phyloP scores from a whole-genome alignment of 208 protist genomes.

The Trypanosoma caninum region DNA sequence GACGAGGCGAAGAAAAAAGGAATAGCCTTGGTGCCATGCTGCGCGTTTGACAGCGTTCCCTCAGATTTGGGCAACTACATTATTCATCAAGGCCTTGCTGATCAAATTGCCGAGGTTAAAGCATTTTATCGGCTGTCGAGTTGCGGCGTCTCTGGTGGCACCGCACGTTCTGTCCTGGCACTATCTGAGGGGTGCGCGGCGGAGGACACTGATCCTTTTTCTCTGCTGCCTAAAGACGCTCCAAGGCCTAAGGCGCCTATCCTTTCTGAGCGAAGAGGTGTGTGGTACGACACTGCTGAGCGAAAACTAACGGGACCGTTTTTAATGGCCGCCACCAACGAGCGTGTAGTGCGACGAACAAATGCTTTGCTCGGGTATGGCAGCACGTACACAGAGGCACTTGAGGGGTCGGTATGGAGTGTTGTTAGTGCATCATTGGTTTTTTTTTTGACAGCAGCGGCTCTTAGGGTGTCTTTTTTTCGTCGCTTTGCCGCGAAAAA shows the following conservation, averaged over 20 bases:
- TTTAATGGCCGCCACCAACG: conserved; percentile 63
- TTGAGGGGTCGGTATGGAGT: conserved; percentile 32
- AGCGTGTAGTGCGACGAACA: conserved; percentile 77
- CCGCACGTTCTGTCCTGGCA: conserved; percentile 43
- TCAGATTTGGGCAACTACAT: conserved; percentile 85
- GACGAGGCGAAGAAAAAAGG: conserved; percentile 52
- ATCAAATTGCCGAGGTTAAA: conserved; percentile 42
- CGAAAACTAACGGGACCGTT: conserved; percentile 50
- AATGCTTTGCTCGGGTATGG: conserved; percentile 61
- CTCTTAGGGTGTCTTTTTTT: conserved; percentile 37
- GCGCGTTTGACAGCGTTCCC: conserved; percentile 89
- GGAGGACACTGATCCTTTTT: conserved; percentile 39
- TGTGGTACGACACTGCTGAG: conserved; percentile 56
- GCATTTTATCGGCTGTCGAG: conserved; percentile 33
- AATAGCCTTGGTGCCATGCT: conserved; percentile 70
- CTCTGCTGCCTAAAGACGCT: conserved; percentile 34
- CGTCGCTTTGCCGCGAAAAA: conserved; percentile 33
- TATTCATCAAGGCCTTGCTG: conserved; percentile 41
- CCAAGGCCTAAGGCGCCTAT: conserved; percentile 28
- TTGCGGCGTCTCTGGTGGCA: conserved; percentile 60
- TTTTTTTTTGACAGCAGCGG: conserved; percentile 19
- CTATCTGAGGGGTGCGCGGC: conserved; percentile 25
- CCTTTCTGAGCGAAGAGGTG: conserved; percentile 30
- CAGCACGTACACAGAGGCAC: conserved; percentile 55
- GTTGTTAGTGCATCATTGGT: conserved; percentile 25